Evolutionary conservation across 805 yeast species (phyloP).

Genomic region (Nakazawaea laoshanensis): DNA sequence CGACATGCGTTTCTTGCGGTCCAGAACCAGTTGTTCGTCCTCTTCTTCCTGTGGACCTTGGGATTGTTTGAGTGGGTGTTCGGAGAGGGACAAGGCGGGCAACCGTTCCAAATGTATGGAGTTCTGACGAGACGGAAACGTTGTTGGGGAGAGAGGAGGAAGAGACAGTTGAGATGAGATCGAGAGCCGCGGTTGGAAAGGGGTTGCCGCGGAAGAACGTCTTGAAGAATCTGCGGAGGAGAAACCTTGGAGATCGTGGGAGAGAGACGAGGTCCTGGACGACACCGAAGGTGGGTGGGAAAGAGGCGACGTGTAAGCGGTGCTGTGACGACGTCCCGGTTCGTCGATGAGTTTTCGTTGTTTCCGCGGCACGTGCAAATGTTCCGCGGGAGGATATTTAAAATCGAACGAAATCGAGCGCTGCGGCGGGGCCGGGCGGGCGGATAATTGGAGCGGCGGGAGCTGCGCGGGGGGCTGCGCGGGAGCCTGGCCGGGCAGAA

Average conservation of each 20-base stretch:
- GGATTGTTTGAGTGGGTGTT: not conserved
- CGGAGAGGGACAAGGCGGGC: constrained; percentile 5
- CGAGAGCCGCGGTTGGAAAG: constrained; percentile 4
- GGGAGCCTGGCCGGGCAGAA: constrained; percentile 11
- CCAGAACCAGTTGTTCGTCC: not conserved
- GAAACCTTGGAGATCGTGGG: constrained; percentile 22
- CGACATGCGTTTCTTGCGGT: constrained; percentile 11
- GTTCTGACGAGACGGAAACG: constrained; percentile 7
- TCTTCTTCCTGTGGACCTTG: not conserved
- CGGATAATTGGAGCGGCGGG: constrained; percentile 4
- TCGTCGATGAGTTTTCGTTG: constrained; percentile 10
- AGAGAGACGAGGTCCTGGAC: constrained; percentile 23
- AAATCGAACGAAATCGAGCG: constrained; percentile 7
- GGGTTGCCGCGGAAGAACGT: constrained; percentile 15
- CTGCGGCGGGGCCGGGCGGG: constrained; percentile 7
- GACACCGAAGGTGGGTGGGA: constrained; percentile 17
- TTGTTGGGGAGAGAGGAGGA: constrained; percentile 10
- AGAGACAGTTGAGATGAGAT: constrained; percentile 10
- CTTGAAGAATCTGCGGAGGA: constrained; percentile 16
- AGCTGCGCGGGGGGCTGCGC: constrained; percentile 7
- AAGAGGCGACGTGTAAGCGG: constrained; percentile 22
- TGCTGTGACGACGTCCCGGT: constrained; percentile 9
- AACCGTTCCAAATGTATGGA: constrained; percentile 8
- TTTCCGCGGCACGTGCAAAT: constrained; percentile 14
- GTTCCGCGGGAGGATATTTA: constrained; percentile 8